phyloP scores from a whole-genome alignment of 208 protist genomes.

The Crithidia acanthocephali region DNA sequence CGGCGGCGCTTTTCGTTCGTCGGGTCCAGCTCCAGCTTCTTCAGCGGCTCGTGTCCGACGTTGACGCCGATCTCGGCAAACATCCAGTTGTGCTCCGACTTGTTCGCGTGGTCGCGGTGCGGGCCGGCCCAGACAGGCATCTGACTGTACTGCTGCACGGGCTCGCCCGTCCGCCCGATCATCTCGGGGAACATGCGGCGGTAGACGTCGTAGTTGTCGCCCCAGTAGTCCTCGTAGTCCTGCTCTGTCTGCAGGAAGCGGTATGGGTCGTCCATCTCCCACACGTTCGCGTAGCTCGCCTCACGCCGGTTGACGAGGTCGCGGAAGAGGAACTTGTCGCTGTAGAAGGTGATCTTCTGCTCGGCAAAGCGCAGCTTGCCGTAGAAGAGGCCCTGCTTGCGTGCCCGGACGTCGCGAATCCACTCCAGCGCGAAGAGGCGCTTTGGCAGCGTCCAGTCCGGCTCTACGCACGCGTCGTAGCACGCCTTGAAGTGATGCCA shows the following conservation, averaged over 20 bases:
- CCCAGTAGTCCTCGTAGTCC: conserved; percentile 95
- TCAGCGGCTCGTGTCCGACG: conserved; percentile 91
- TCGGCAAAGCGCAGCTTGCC: conserved; percentile 94
- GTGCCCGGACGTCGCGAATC: conserved; percentile 91
- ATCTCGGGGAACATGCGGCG: conserved; percentile 95
- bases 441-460: conserved; percentile 94
- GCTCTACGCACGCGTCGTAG: conserved; percentile 94
- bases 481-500: conserved; percentile 95
- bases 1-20: conserved; percentile 94
- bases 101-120: conserved; percentile 92
- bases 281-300: conserved; percentile 94
- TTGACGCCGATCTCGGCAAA: conserved; percentile 95
- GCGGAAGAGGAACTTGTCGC: conserved; percentile 93
- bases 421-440: conserved; percentile 93
- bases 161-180: conserved; percentile 91
- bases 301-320: conserved; percentile 93
- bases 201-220: conserved; percentile 95
- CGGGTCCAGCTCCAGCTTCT: conserved; percentile 93
- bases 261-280: conserved; percentile 96
- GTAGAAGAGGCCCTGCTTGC: conserved; percentile 93
- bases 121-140: conserved; percentile 92
- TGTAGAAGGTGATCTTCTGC: conserved; percentile 95
- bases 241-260: conserved; percentile 94
- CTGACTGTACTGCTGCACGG: conserved; percentile 94
- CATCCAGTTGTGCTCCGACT: conserved; percentile 95